Evolutionary conservation across 495 filamentous ascomycete genomes (phyloP).

Genomic region (Xylaria venustula): DNA sequence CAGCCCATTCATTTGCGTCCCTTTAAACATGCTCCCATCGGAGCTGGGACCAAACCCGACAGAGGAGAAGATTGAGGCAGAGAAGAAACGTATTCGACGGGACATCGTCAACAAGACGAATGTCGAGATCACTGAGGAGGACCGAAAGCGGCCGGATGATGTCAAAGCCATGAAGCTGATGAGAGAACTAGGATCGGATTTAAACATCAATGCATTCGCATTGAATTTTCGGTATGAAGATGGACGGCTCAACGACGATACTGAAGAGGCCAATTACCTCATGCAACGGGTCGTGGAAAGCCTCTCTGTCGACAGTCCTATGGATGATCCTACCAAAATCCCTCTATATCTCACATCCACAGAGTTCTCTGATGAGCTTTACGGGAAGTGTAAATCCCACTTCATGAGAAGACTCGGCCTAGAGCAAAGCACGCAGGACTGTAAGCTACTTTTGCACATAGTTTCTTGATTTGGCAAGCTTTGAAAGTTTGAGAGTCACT

Average conservation of each 20-base stretch:
- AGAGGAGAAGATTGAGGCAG: slow-evolving; percentile 26
- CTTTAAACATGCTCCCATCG: slow-evolving; percentile 43
- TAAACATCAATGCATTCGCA: slow-evolving; percentile 49
- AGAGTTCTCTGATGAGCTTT: slow-evolving; percentile 35
- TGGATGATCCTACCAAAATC: slow-evolving; percentile 37
- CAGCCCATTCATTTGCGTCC: slow-evolving; percentile 38
- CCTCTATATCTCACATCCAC: slow-evolving; percentile 47
- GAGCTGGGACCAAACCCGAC: slow-evolving; percentile 28
- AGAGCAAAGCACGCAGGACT: slow-evolving; percentile 21
- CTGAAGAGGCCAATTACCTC: slow-evolving; percentile 53
- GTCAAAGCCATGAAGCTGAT: slow-evolving; percentile 35
- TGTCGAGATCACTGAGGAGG: slow-evolving; percentile 27
- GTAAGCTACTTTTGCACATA: background rate
- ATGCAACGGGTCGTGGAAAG: slow-evolving; percentile 41
- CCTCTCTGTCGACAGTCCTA: slow-evolving; percentile 36
- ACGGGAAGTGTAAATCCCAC: slow-evolving; percentile 35
- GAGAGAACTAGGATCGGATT: slow-evolving; percentile 40
- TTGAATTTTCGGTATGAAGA: slow-evolving; percentile 41
- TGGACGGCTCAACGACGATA: slow-evolving; percentile 40
- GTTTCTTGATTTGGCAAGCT: no score
- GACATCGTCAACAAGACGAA: slow-evolving; percentile 38
- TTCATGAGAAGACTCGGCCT: slow-evolving; percentile 42
- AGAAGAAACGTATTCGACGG: slow-evolving; percentile 39
- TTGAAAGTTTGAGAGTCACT: background rate
- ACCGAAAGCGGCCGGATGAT: slow-evolving; percentile 11